A percentile compares a stretch with the other conserved stretches of the same genome.
Evolutionary conservation across 1,284 basidiomycete species (phyloP).

Genomic region (Clitocybe nebularis): DNA sequence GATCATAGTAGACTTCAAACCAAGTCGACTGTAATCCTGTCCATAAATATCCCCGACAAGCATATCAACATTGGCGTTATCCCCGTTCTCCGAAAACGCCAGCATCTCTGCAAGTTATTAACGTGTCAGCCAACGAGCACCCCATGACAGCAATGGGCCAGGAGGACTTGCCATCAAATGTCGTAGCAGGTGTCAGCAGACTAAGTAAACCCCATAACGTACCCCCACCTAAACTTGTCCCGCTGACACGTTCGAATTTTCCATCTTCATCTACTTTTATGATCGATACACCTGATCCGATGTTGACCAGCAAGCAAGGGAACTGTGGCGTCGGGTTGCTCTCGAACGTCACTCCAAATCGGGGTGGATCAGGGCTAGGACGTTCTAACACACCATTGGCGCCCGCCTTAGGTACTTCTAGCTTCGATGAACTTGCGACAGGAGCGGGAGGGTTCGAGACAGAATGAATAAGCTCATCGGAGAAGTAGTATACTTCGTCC

Average conservation of each 20-base stretch:
- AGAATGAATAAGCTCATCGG: conserved; percentile 92
- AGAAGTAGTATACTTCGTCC: conserved; percentile 98
- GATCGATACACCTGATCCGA: conserved; percentile 96
- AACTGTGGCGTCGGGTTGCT: conserved; percentile 80
- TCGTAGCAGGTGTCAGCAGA: conserved; percentile 91
- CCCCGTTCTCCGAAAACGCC: conserved; percentile 86
- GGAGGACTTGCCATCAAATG: conserved; percentile 81
- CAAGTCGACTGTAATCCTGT: conserved; percentile 89
- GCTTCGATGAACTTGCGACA: conserved; percentile 14
- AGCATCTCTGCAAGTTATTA: conserved; percentile 79
- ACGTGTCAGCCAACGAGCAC: conserved; percentile 11
- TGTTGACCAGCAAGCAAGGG: conserved; percentile 96
- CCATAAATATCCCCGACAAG: conserved; percentile 99
- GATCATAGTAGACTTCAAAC: conserved; percentile 96
- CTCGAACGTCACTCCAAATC: conserved; percentile 87
- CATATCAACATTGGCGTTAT: conserved; percentile 97
- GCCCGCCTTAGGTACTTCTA: conserved; percentile 1
- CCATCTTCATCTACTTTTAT: conserved; percentile 97
- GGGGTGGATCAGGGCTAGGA: conserved; percentile 89
- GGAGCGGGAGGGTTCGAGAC: conserved; percentile 61
- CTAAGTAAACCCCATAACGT: conserved; percentile 98
- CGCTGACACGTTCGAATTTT: conserved; percentile 93
- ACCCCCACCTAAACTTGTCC: conserved; percentile 97
- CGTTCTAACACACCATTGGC: conserved; percentile 55
- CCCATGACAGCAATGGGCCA: conserved; percentile 8